Evolutionary conservation across 768 basidiomycete genomes (phyloP).

Genomic region (Amanita molliuscula): DNA sequence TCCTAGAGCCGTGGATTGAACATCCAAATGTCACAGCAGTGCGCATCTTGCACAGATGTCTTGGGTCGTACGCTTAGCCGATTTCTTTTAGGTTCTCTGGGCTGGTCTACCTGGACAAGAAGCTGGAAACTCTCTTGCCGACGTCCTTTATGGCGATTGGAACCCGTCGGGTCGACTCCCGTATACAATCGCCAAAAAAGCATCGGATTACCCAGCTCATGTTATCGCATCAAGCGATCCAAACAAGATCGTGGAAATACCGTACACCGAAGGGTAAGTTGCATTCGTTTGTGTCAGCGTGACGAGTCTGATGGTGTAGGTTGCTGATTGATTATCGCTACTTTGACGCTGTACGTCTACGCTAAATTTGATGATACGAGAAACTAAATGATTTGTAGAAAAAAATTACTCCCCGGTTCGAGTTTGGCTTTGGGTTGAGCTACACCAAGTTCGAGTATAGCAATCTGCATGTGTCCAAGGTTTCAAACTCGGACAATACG

Average conservation of each 20-base stretch:
- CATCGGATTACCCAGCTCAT: slow-evolving; percentile 48
- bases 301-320: slow-evolving; percentile 12
- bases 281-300: not conserved
- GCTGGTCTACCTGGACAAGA: slow-evolving; percentile 62
- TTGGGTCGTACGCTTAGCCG: slow-evolving; percentile 5
- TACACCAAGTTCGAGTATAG: slow-evolving; percentile 78
- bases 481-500: slow-evolving; percentile 27
- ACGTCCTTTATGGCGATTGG: slow-evolving; percentile 59
- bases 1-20: slow-evolving; percentile 58
- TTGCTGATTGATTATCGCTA: slow-evolving; percentile 65
- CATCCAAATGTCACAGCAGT: slow-evolving; percentile 67
- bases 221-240: slow-evolving; percentile 26
- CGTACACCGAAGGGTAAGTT: slow-evolving; percentile 46
- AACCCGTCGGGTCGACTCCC: slow-evolving; percentile 64
- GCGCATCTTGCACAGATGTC: slow-evolving; percentile 17
- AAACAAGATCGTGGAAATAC: slow-evolving; percentile 34
- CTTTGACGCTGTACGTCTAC: slow-evolving; percentile 50
- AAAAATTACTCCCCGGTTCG: slow-evolving; percentile 70
- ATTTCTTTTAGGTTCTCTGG: slow-evolving; percentile 38
- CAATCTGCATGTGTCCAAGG: slow-evolving; percentile 35
- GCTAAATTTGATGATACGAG: slow-evolving; percentile 2
- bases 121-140: slow-evolving; percentile 58
- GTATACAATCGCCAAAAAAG: slow-evolving; percentile 61
- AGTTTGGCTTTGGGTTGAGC: slow-evolving; percentile 85
- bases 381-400: slow-evolving; percentile 23